Conservation (phyloP, 345 rosid genomes). For the Moringa oleifera region DNA sequence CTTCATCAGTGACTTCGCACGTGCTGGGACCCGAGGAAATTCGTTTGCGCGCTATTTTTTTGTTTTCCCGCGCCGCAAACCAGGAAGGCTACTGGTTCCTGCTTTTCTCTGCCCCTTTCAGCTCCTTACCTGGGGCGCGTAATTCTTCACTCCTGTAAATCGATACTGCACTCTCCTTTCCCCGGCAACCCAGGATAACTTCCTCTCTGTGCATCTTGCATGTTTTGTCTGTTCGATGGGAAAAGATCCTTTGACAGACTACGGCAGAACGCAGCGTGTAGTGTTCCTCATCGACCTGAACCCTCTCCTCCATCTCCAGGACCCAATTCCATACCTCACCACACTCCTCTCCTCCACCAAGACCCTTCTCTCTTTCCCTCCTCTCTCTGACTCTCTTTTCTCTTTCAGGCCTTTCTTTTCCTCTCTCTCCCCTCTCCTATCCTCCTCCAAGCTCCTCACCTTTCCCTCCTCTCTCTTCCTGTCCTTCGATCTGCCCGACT, state of each 20-base stretch:
- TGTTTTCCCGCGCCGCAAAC: slow-evolving; percentile 1
- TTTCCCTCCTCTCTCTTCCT: slow-evolving; percentile 47
- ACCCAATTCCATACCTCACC: slow-evolving; percentile 32
- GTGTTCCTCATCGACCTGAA: slow-evolving; percentile 72
- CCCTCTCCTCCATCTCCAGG: slow-evolving; percentile 42
- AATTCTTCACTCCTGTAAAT: too few relatives aligned
- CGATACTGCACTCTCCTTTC: too few relatives aligned
- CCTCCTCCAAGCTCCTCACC: slow-evolving; percentile 73
- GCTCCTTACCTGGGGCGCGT: too few relatives aligned
- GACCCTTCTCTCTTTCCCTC: slow-evolving; percentile 52
- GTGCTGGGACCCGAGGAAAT: too few relatives aligned
- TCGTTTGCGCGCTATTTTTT: neutral
- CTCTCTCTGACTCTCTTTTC: slow-evolving; percentile 56
- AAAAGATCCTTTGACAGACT: slow-evolving; percentile 32
- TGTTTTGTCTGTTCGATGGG: slow-evolving; percentile 28
- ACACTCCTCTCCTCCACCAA: slow-evolving; percentile 48
- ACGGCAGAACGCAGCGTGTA: slow-evolving; percentile 63
- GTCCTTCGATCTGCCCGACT: slow-evolving; percentile 52
- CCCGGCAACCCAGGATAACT: too few relatives aligned
- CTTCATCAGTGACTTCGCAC: too few relatives aligned
- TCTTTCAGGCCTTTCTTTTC: slow-evolving; percentile 82
- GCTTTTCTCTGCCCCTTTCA: neutral
- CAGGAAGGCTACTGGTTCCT: neutral
- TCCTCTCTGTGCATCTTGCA: too few relatives aligned
- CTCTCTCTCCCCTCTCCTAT: slow-evolving; percentile 81